These are phyloP conservation scores for Aspergillus tubingensis DNA, from an alignment of 2,329 filamentous ascomycete genomes.

Conservation along the genomic window DNA sequence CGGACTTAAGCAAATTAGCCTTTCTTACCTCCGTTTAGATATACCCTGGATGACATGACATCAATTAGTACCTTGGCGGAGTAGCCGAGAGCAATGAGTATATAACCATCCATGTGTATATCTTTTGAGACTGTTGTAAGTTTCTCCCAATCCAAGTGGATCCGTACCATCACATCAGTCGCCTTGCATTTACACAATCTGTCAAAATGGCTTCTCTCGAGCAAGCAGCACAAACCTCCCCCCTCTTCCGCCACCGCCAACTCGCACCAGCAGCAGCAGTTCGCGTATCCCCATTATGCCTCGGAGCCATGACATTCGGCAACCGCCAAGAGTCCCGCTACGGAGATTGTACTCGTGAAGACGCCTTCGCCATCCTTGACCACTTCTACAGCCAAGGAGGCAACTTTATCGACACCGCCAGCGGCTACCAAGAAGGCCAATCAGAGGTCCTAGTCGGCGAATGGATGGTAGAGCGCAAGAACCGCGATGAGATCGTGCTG, in stretches of 20 bases:
- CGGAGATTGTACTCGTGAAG: slow-evolving; percentile 50
- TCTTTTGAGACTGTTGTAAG: rapidly evolving
- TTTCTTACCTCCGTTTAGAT: no score
- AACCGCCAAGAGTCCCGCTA: slow-evolving; percentile 28
- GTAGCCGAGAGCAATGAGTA: no score
- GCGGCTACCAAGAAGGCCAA: slow-evolving; percentile 51
- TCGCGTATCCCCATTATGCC: slow-evolving; percentile 13
- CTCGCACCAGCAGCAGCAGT: slow-evolving; percentile 6
- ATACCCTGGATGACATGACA: no score
- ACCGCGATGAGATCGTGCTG: slow-evolving; percentile 55
- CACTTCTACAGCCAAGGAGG: slow-evolving; percentile 51
- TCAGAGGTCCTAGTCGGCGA: slow-evolving; percentile 53
- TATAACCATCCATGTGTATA: no score
- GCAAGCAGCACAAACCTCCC: background rate
- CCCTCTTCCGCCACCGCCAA: slow-evolving; percentile 10
- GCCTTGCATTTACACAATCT: no score
- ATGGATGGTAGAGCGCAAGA: slow-evolving; percentile 49
- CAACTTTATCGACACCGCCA: slow-evolving; percentile 57
- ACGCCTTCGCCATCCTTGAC: slow-evolving; percentile 50
- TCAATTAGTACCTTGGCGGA: no score
- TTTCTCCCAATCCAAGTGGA: no score
- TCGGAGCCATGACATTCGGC: slow-evolving; percentile 40
- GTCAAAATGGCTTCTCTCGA: no score
- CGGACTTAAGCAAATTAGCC: no score
- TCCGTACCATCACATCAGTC: no score